Conservation (phyloP, 2,329 filamentous ascomycete species). For the Aspergillus arachidicola region DNA sequence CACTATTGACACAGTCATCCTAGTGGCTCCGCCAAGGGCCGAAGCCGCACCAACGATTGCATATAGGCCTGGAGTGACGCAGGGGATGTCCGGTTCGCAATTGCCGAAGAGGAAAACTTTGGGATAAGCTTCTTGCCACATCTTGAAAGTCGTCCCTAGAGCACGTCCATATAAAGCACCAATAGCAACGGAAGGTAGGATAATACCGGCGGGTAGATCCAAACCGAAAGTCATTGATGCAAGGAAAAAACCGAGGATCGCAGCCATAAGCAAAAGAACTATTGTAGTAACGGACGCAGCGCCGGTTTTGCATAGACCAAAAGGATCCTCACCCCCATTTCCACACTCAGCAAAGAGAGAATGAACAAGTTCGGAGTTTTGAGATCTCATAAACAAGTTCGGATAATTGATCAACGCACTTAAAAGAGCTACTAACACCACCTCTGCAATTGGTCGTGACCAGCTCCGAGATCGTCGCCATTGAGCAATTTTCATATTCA, state of each 20-base stretch:
- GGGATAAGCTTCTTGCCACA: slow-evolving; percentile 79
- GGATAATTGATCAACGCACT: slow-evolving; percentile 93
- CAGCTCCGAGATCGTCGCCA: slow-evolving; percentile 75
- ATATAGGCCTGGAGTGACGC: slow-evolving; percentile 92
- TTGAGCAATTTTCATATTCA: slow-evolving; percentile 82
- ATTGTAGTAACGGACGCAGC: slow-evolving; percentile 81
- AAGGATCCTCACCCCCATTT: slow-evolving; percentile 70
- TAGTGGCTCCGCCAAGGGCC: slow-evolving; percentile 88
- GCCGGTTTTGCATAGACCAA: slow-evolving; percentile 87
- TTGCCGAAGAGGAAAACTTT: slow-evolving; percentile 74
- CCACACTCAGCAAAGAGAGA: slow-evolving; percentile 90
- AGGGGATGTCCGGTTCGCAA: slow-evolving; percentile 83
- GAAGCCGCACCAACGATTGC: slow-evolving; percentile 95
- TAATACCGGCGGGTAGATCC: slow-evolving; percentile 91
- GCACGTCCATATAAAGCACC: slow-evolving; percentile 88
- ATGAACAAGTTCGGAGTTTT: slow-evolving; percentile 87
- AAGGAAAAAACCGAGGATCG: slow-evolving; percentile 80
- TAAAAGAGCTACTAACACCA: slow-evolving; percentile 74
- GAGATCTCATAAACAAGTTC: slow-evolving; percentile 93
- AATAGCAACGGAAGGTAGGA: slow-evolving; percentile 94
- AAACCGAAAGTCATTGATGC: slow-evolving; percentile 89
- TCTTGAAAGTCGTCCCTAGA: slow-evolving; percentile 84
- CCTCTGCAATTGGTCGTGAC: slow-evolving; percentile 76
- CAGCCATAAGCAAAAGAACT: slow-evolving; percentile 77
- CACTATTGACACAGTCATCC: slow-evolving; percentile 97